These are phyloP conservation scores for Olyra latifolia DNA, from an alignment of 176 grass and related monocot species.

Conservation along the genomic window DNA sequence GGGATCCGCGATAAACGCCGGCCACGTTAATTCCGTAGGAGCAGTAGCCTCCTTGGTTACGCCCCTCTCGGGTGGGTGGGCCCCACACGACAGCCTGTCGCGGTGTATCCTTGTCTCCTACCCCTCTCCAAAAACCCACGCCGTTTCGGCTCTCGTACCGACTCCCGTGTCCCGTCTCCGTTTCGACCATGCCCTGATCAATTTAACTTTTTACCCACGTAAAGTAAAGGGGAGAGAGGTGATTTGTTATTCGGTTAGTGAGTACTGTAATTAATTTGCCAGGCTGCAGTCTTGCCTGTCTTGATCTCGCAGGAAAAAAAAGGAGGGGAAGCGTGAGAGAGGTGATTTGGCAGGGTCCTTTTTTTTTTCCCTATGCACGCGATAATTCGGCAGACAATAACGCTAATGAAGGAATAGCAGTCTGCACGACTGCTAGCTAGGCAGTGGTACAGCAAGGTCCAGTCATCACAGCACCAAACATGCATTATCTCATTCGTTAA, in stretches of 20 bases:
- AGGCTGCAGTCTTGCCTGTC: not conserved
- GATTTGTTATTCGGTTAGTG: not conserved
- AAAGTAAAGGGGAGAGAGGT: not conserved
- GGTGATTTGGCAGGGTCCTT: not conserved
- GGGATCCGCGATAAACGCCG: slow-evolving; percentile 33
- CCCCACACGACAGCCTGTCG: slow-evolving; percentile 28
- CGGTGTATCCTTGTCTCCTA: slow-evolving; percentile 23
- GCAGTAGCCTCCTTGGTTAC: not conserved
- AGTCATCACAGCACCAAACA: slow-evolving; percentile 11
- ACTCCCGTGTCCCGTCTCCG: not conserved
- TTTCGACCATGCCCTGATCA: not conserved
- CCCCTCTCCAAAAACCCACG: not conserved
- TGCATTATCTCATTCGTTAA: slow-evolving; percentile 22
- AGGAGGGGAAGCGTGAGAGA: too few relatives aligned
- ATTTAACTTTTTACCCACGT: not conserved
- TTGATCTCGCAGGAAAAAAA: not conserved
- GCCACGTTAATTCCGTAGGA: slow-evolving; percentile 29
- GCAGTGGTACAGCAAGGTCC: slow-evolving; percentile 8
- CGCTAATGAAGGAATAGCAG: slow-evolving; percentile 2
- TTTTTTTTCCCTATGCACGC: not conserved
- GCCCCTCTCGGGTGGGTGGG: not conserved
- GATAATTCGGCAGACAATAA: slow-evolving; percentile 15
- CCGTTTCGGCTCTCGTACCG: too few relatives aligned
- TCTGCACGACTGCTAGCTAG: slow-evolving; percentile 23
- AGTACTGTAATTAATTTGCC: too few relatives aligned